A percentile compares a stretch with the other conserved stretches of the same genome.
These are phyloP conservation scores for Mycena sp. DNA, from an alignment of 1,284 basidiomycete genomes.

Conservation along the genomic window DNA sequence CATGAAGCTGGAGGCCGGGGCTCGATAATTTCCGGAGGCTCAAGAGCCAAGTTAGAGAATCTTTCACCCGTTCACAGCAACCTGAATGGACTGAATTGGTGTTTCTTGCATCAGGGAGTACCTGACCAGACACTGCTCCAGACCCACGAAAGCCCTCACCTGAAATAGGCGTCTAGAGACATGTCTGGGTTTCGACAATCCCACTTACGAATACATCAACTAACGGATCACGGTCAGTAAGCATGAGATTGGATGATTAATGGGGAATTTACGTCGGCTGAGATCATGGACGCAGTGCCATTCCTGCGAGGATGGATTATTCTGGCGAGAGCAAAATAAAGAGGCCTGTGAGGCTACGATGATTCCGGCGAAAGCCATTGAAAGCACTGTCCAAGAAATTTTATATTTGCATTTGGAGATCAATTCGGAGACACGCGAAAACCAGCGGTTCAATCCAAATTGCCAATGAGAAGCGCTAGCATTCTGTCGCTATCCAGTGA, in stretches of 20 bases:
- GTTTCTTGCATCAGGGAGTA: neutral
- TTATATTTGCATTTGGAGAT: constrained; percentile 48
- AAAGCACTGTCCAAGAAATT: neutral
- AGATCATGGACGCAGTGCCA: constrained; percentile 63
- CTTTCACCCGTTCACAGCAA: constrained; percentile 90
- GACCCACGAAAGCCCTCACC: constrained; percentile 63
- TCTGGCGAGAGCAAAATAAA: constrained; percentile 76
- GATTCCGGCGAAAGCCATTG: constrained; percentile 27
- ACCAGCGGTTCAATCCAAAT: constrained; percentile 73
- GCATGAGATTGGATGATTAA: neutral
- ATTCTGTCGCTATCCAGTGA: constrained; percentile 89
- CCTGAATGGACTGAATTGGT: constrained; percentile 50
- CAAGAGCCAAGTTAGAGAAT: constrained; percentile 85
- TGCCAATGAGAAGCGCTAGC: constrained; percentile 38
- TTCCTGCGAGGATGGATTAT: constrained; percentile 84
- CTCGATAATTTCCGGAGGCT: constrained; percentile 81
- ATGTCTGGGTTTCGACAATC: neutral
- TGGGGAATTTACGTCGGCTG: neutral
- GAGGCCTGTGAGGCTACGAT: constrained; percentile 78
- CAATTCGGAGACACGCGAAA: constrained; percentile 85
- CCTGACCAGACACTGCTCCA: constrained; percentile 91
- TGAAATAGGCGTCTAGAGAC: constrained; percentile 1
- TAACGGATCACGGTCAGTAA: neutral
- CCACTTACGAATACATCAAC: constrained; percentile 18
- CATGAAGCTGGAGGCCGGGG: constrained; percentile 84